Evolutionary conservation across 2,329 filamentous ascomycete species (phyloP).

Genomic region (Aspergillus hiratsukae): DNA sequence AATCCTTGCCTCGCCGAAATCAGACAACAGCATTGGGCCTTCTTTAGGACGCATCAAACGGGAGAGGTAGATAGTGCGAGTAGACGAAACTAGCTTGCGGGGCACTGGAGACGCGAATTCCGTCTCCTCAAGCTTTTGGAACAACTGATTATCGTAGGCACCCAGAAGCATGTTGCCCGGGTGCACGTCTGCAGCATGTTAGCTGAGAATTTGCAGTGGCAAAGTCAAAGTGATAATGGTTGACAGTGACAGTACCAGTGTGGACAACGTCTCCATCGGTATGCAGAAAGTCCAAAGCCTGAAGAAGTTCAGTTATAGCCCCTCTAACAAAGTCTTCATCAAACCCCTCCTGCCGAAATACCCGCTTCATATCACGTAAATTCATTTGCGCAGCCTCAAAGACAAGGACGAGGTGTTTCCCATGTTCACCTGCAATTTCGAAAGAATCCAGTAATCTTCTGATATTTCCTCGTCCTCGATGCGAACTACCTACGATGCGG

Average conservation of each 20-base stretch:
- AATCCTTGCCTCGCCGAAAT: conserved; percentile 30
- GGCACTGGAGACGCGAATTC: conserved; percentile 27
- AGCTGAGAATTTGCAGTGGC: conserved; percentile 1
- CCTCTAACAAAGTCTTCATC: conserved; percentile 16
- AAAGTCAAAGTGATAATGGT: not conserved
- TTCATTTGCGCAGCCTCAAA: conserved; percentile 26
- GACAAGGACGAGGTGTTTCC: conserved; percentile 26
- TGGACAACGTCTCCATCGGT: conserved; percentile 23
- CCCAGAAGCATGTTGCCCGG: conserved; percentile 30
- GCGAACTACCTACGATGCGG: conserved; percentile 14
- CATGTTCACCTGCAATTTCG: conserved; percentile 24
- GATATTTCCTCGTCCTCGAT: conserved; percentile 22
- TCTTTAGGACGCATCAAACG: conserved; percentile 19
- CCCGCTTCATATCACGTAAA: conserved; percentile 17
- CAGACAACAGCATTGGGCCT: conserved; percentile 28
- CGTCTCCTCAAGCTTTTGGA: conserved; percentile 21
- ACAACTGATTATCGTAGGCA: conserved; percentile 22
- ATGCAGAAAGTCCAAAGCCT: conserved; percentile 30
- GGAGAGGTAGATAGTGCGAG: conserved; percentile 32
- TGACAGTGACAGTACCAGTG: conserved; percentile 19
- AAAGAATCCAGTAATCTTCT: conserved; percentile 31
- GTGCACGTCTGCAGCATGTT: conserved; percentile 26
- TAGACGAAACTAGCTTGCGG: conserved; percentile 34
- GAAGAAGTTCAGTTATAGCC: conserved; percentile 22
- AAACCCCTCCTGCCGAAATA: conserved; percentile 18